Conservation (phyloP, 106 monocot species). For the Gastrodia elata region DNA sequence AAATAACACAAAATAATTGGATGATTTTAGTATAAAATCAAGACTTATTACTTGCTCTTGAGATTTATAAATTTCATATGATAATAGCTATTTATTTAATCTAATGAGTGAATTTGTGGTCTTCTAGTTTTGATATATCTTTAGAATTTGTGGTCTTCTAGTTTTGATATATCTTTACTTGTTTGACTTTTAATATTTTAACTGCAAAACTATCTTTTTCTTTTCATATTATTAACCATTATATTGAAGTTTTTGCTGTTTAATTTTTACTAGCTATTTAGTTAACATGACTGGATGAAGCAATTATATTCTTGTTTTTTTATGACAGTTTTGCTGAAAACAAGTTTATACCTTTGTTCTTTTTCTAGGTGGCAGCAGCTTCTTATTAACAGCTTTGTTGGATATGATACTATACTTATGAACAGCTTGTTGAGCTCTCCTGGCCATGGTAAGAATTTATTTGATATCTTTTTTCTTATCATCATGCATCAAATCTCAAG, state of each 20-base stretch:
- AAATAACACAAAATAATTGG: no score
- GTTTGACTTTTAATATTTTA: background rate
- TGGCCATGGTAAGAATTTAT: slow-evolving; percentile 58
- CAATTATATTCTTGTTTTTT: slow-evolving; percentile 1
- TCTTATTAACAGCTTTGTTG: slow-evolving; percentile 90
- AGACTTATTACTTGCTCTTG: no score
- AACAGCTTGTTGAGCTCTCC: slow-evolving; percentile 88
- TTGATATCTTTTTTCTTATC: background rate
- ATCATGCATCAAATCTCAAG: background rate
- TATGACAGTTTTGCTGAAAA: background rate
- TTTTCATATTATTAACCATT: background rate
- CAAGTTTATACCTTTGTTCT: background rate
- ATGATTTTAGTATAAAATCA: no score
- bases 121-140: background rate
- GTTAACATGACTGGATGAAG: background rate
- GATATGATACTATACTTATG: slow-evolving; percentile 95
- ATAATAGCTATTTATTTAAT: background rate
- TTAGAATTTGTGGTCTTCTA: background rate
- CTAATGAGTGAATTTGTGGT: background rate
- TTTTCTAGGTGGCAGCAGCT: slow-evolving; percentile 89
- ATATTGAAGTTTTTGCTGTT: background rate
- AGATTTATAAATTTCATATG: background rate
- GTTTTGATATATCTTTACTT: background rate
- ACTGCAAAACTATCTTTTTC: background rate
- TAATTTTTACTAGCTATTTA: background rate